Evolutionary conservation across 2,329 filamentous ascomycete genomes (phyloP), one percentile per base, ranked within the genome.

Genomic region (Colletotrichum sp.): DNA sequence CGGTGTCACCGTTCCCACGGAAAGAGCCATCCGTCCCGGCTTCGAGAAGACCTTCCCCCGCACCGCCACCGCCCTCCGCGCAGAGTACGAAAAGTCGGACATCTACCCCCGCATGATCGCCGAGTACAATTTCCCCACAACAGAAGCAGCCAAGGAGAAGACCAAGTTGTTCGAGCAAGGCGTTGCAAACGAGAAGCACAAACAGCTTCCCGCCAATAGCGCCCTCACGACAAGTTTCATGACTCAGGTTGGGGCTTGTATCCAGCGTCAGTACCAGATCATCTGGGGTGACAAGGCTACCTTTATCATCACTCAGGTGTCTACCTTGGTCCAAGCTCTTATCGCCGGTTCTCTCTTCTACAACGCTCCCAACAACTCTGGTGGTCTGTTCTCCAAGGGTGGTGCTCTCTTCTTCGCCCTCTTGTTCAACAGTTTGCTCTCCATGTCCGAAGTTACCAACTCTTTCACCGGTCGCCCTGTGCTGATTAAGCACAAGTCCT

Each of bases 311-410:
- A 93, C 92, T 80, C 91, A 93, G 78, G 82, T 87, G 7, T 88
- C 89, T 0, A 92, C 90, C 2, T 80, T 94, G 9, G 79, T 87
- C 0, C 91, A 93, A 79, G 92, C 92, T 0, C 82, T 95, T 7
- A 90, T 94, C 73, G 87, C 89, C 3, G 93, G 92, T 8, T 94
- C 92, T 0, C 86, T 94, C 5, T 95, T 95, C 83, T 95, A 94
- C 83, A 88, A 92, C 71, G 90, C 92, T 0, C 89, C 92, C 0
- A 75, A 84, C 28, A 91, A 89, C 66, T 90, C 91, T 0, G 86
- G 83, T 1, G 93, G 93, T 10, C 83, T 95, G 1, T 94, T 94
- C 81, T 81, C 90, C 79, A 93, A 93, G 79, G 88, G 89, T 0
- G 93, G 93, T 69, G 89, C 92, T 0, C 84, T 93, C 6, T 95